Base-by-base conservation (phyloP, 805 yeast species). In the Candida ulmi region DNA sequence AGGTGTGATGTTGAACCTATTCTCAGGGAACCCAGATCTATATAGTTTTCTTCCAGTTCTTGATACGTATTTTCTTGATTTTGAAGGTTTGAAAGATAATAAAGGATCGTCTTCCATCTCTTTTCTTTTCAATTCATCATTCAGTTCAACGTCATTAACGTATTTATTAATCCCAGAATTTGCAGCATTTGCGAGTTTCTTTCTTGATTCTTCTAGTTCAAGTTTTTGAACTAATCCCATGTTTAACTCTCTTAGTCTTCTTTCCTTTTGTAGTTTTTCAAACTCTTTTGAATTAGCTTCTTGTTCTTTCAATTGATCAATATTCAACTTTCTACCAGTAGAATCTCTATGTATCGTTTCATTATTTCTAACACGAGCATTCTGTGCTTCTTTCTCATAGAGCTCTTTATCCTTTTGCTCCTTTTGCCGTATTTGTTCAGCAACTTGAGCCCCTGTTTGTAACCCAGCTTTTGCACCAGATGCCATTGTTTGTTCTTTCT, bases 1-100 rank as follows among this genome's bases (percentile, higher is more conserved):
- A 0, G 96, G 95, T 5, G 64, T 61, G 12, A 90, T 79, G 3
- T 72, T 72, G 59, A 86, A 90, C 41, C 98, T 64, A 55, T 90
- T 90, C 17, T 74, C 75, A 0, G 86, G 78, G 39, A 61, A 75
- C 0, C 68, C 46, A 0, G 81, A 80, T 23, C 62, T 56, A 49
- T 80, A 88, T 2, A 74, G 57, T 33, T 73, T 78, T 32, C 84
- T 57, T 0, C 88, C 87, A 4, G 65, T 58, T 12, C 49, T 35
- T 15, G 67, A 58, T 4, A 54, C 45, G 43, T 51, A 44, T 37
- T 45, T 51, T 24, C 48, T 48, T 4, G 41, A 39, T 17, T 52
- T 50, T 2, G 52, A 35, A 3, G 65, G 53, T 23, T 63, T 57
- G 47, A 79, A 81, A 11, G 66, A 51, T 2, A 69, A 56, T 19